Conservation (phyloP, 768 basidiomycete species). For the Infundibulicybe gibba region DNA sequence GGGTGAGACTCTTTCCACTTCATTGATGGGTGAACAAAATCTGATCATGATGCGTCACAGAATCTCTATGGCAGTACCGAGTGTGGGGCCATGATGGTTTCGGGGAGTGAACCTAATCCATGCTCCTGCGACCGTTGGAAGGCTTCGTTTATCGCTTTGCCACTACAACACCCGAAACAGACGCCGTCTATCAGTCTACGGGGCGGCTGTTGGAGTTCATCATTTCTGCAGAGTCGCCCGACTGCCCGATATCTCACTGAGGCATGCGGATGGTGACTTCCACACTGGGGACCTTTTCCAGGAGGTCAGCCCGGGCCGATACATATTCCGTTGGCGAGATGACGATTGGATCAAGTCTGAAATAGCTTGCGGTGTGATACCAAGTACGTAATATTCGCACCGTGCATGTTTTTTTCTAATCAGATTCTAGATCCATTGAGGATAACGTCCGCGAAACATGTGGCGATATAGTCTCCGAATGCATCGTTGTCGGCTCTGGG, state of each 20-base stretch:
- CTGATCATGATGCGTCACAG: slow-evolving; percentile 29
- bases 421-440: slow-evolving; percentile 62
- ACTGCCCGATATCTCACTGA: slow-evolving; percentile 59
- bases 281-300: slow-evolving; percentile 83
- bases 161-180: slow-evolving; percentile 35
- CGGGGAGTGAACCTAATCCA: slow-evolving; percentile 45
- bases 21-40: no score
- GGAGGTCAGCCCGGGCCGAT: slow-evolving; percentile 53
- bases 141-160: slow-evolving; percentile 60
- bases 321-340: slow-evolving; percentile 66
- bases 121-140: slow-evolving; percentile 53
- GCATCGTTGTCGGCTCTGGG: slow-evolving; percentile 74
- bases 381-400: slow-evolving; percentile 34
- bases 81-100: slow-evolving; percentile 68
- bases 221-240: slow-evolving; percentile 61
- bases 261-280: slow-evolving; percentile 63
- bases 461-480: slow-evolving; percentile 60
- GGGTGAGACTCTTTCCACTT: slow-evolving; percentile 49
- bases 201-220: slow-evolving; percentile 63
- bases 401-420: neutral
- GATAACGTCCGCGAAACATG: slow-evolving; percentile 69
- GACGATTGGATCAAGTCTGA: slow-evolving; percentile 77
- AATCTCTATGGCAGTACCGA: slow-evolving; percentile 79
- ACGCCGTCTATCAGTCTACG: slow-evolving; percentile 50
- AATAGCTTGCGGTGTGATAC: slow-evolving; percentile 78